These are phyloP conservation scores for Zygosaccharomyces pseudobailii DNA, from an alignment of 1,139 yeast genomes.

Conservation along the genomic window DNA sequence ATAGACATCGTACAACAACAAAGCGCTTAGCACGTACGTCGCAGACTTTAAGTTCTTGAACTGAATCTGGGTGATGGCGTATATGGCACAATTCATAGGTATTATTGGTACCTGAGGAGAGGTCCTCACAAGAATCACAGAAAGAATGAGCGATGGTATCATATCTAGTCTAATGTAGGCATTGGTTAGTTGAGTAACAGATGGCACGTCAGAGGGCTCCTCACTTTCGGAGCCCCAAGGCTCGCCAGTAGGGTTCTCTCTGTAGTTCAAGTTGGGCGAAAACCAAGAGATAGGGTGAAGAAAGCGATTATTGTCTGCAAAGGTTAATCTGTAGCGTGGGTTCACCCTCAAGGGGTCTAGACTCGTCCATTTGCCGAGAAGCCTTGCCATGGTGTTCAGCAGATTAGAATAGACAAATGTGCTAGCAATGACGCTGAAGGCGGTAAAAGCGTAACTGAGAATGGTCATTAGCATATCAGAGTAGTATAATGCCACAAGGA, in stretches of 20 bases:
- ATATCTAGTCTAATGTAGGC: constrained; percentile 19
- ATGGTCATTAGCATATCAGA: constrained; percentile 10
- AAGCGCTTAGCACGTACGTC: constrained; percentile 41
- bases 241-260: constrained; percentile 13
- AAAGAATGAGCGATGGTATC: constrained; percentile 9
- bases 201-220: constrained; percentile 43
- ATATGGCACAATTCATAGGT: constrained; percentile 22
- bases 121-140: background rate
- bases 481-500: constrained; percentile 17
- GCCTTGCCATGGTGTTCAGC: constrained; percentile 12
- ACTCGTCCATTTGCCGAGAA: constrained; percentile 10
- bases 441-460: constrained; percentile 12
- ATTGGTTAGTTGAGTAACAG: constrained; percentile 43
- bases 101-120: constrained; percentile 5
- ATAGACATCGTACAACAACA: constrained; percentile 59
- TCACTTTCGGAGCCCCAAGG: constrained; percentile 25
- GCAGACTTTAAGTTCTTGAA: constrained; percentile 46
- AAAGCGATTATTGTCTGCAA: constrained; percentile 22
- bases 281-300: constrained; percentile 13
- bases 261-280: constrained; percentile 18
- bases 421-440: constrained; percentile 14
- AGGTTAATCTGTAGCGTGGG: constrained; percentile 21
- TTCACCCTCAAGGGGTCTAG: constrained; percentile 13
- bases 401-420: constrained; percentile 16
- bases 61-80: constrained; percentile 18